Evolutionary conservation across 257 asterid genomes (phyloP).

Genomic region (Parsonsia alboflavescens): DNA sequence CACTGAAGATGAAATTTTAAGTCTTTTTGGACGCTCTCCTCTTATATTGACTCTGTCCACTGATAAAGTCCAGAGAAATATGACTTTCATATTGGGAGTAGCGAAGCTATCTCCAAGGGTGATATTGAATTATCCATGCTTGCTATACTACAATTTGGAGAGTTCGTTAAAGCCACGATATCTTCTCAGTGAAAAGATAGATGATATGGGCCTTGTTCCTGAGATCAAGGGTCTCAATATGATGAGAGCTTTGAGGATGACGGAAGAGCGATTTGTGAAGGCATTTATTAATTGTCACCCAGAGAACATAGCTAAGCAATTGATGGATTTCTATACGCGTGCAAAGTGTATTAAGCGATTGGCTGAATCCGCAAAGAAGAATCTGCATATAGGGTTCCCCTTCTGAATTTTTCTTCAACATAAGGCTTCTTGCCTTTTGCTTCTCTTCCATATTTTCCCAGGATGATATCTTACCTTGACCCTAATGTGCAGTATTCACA

Average conservation of each 20-base stretch:
- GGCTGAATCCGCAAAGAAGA: slow-evolving; percentile 69
- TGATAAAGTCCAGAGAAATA: slow-evolving; percentile 75
- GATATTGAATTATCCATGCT: slow-evolving; percentile 41
- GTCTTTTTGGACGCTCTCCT: slow-evolving; percentile 61
- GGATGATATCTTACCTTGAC: not conserved
- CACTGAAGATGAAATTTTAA: slow-evolving; percentile 49
- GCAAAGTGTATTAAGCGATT: slow-evolving; percentile 60
- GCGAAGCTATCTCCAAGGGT: slow-evolving; percentile 54
- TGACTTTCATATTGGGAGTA: slow-evolving; percentile 59
- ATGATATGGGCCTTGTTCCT: slow-evolving; percentile 67
- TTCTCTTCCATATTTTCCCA: not conserved
- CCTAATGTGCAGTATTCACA: not conserved
- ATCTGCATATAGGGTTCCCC: slow-evolving; percentile 47
- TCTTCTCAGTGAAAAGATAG: slow-evolving; percentile 54
- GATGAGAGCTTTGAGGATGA: slow-evolving; percentile 71
- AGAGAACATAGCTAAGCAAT: slow-evolving; percentile 39
- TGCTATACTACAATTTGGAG: slow-evolving; percentile 57
- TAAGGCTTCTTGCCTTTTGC: not conserved
- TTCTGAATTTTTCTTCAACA: slow-evolving; percentile 34
- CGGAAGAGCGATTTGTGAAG: slow-evolving; percentile 52
- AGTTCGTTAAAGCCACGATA: slow-evolving; percentile 54
- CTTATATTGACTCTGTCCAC: slow-evolving; percentile 56
- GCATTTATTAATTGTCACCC: slow-evolving; percentile 58
- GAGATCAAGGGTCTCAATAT: slow-evolving; percentile 48
- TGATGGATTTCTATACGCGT: slow-evolving; percentile 33